Percentiles rank a stretch among this genome's conserved stretches.
Evolutionary conservation across 1,139 yeast genomes (phyloP).

Genomic region (Arxiozyma heterogenica): DNA sequence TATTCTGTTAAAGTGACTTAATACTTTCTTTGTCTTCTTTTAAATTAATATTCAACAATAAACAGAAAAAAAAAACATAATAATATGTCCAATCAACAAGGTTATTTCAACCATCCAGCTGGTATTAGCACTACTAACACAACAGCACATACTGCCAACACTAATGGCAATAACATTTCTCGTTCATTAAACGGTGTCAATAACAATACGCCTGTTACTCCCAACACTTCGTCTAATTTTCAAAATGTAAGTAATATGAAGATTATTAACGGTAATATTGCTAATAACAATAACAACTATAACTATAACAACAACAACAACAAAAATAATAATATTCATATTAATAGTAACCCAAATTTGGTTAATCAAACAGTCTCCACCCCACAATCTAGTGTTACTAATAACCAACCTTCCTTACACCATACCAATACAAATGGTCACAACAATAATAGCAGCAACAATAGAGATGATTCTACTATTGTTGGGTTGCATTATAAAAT

Average conservation of each 20-base stretch:
- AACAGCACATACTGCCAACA: not conserved
- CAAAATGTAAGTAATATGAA: slow-evolving; percentile 11
- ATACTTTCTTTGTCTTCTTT: too few relatives aligned
- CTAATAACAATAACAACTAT: slow-evolving; percentile 5
- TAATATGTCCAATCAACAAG: slow-evolving; percentile 3
- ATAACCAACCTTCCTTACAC: not conserved
- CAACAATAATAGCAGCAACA: not conserved
- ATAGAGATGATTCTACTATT: slow-evolving; percentile 34
- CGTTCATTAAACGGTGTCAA: slow-evolving; percentile 1
- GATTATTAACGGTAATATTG: slow-evolving; percentile 10
- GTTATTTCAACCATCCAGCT: slow-evolving; percentile 1
- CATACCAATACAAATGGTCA: not conserved
- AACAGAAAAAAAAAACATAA: too few relatives aligned
- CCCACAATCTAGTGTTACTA: slow-evolving; percentile 5
- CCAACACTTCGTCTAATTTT: slow-evolving; percentile 4
- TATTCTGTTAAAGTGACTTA: too few relatives aligned
- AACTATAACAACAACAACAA: not conserved
- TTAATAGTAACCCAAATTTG: not conserved
- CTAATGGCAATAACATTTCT: not conserved
- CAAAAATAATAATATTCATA: not conserved
- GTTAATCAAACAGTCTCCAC: slow-evolving; percentile 3
- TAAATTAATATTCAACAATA: not conserved
- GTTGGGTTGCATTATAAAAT: slow-evolving; percentile 75
- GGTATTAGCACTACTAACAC: slow-evolving; percentile 7
- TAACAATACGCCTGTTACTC: slow-evolving; percentile 2